Conservation (phyloP, 768 basidiomycete species). For the Boletales sp. region DNA sequence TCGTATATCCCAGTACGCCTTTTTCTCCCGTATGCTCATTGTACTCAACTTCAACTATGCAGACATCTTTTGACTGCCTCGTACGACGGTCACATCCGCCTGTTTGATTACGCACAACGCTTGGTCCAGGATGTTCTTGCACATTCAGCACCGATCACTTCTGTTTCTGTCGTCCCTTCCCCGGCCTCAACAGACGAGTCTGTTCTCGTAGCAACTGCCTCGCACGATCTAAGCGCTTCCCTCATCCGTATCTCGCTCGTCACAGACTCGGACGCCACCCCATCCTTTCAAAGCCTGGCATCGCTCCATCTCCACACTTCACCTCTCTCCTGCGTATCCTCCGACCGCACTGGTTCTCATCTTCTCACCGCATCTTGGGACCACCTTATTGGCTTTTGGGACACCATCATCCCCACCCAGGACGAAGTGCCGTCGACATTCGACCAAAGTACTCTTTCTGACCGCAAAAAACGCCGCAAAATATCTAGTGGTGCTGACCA, state of each 20-base stretch:
- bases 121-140: conserved; percentile 44
- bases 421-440: conserved; percentile 52
- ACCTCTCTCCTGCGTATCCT: conserved; percentile 67
- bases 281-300: conserved; percentile 41
- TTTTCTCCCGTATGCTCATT: neutral
- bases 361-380: conserved; percentile 90
- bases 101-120: conserved; percentile 69
- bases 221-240: conserved; percentile 75
- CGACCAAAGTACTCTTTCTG: conserved; percentile 2
- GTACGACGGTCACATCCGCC: conserved; percentile 74
- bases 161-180: conserved; percentile 52
- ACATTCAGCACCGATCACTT: conserved; percentile 68
- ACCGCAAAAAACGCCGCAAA: conserved; percentile 62
- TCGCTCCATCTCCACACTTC: conserved; percentile 82
- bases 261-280: neutral
- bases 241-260: conserved; percentile 35
- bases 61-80: conserved; percentile 76
- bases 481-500: conserved; percentile 29
- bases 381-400: conserved; percentile 78
- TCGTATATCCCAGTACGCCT: conserved; percentile 34
- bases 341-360: conserved; percentile 52
- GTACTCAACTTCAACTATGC: neutral
- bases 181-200: conserved; percentile 25
- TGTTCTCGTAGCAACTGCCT: conserved; percentile 59
- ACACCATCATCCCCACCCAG: conserved; percentile 51